Conservation (phyloP, 164 flowering plant species). For the Nymphaea colorata region DNA sequence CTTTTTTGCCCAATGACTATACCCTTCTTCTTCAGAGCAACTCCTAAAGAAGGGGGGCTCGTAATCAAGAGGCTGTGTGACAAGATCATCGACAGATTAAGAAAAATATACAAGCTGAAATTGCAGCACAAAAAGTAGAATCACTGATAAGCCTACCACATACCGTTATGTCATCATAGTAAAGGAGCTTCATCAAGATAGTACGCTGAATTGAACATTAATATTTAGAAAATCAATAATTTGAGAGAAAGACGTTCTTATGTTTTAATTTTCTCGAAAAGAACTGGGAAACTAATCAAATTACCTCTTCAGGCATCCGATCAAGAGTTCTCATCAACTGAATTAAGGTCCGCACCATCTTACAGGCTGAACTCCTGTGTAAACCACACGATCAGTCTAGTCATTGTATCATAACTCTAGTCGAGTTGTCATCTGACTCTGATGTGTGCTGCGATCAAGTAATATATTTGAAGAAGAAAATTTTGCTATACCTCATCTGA, state of each 20-base stretch:
- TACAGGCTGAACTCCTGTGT: conserved; percentile 90
- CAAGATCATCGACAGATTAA: neutral
- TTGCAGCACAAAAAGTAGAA: neutral
- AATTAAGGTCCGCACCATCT: conserved; percentile 85
- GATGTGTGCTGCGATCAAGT: neutral
- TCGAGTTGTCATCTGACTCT: neutral
- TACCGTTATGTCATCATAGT: conserved; percentile 89
- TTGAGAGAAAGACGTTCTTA: no score
- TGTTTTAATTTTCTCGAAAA: no score
- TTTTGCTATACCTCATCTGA: conserved; percentile 55
- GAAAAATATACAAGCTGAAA: neutral
- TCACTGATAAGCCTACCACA: conserved; percentile 1
- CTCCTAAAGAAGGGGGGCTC: conserved; percentile 90
- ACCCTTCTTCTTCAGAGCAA: conserved; percentile 71
- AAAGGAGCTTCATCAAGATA: conserved; percentile 82
- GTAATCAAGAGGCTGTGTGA: conserved; percentile 74
- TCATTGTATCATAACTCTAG: neutral
- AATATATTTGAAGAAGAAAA: neutral
- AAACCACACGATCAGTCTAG: neutral
- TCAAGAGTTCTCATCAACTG: conserved; percentile 95
- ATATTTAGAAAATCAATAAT: neutral
- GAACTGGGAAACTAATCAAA: neutral
- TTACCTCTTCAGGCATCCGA: conserved; percentile 88
- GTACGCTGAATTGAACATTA: conserved; percentile 55
- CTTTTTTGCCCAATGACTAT: conserved; percentile 52